Evolutionary conservation across 805 yeast species (phyloP).

Genomic region (Ogataea glucozyma): DNA sequence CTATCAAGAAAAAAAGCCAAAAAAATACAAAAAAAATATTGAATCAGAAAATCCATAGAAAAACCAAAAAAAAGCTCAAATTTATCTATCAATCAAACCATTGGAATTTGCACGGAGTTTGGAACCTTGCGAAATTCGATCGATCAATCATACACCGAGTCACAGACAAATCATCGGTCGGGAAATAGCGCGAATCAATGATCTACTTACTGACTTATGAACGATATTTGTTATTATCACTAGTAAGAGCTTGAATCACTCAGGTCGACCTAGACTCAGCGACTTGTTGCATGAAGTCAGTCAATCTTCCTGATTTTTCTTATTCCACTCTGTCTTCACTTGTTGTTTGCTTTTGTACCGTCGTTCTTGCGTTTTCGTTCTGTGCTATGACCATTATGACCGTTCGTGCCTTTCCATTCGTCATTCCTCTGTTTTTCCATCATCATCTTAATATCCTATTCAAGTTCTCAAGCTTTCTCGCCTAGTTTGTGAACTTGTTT

Average conservation of each 20-base stretch:
- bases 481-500: slow-evolving; percentile 12
- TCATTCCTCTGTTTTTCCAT: slow-evolving; percentile 15
- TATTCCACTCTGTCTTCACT: slow-evolving; percentile 13
- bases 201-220: slow-evolving; percentile 1
- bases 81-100: too few relatives aligned
- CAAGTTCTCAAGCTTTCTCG: slow-evolving; percentile 8
- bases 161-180: slow-evolving; percentile 3
- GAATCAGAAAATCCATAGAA: slow-evolving; percentile 9
- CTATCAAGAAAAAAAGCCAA: slow-evolving; percentile 6
- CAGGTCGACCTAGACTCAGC: too few relatives aligned
- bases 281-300: slow-evolving; percentile 10
- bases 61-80: slow-evolving; percentile 10
- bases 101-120: slow-evolving; percentile 10
- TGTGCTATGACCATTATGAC: slow-evolving; percentile 18
- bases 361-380: slow-evolving; percentile 7
- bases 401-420: slow-evolving; percentile 17
- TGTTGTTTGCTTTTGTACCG: slow-evolving; percentile 13
- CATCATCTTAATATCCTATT: slow-evolving; percentile 1
- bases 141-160: slow-evolving; percentile 6
- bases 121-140: slow-evolving; percentile 1
- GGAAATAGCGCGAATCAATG: not conserved
- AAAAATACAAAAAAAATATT: slow-evolving; percentile 12
- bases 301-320: slow-evolving; percentile 14
- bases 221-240: too few relatives aligned
- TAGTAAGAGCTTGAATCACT: too few relatives aligned